Evolutionary conservation across 1,139 yeast genomes (phyloP).

Genomic region (Blastobotrys niveus): DNA sequence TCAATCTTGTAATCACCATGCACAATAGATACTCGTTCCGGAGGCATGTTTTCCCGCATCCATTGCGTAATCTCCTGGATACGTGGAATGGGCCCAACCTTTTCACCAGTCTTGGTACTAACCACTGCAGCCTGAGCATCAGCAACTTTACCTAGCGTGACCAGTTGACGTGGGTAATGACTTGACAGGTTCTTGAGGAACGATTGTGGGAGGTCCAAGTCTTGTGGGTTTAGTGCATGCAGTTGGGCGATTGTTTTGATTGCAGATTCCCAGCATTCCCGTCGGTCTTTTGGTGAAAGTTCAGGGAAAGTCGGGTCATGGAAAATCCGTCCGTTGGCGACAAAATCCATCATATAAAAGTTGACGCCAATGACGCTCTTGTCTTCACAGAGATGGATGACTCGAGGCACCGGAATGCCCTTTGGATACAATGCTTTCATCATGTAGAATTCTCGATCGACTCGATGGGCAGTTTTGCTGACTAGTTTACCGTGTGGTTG

Average conservation of each 20-base stretch:
- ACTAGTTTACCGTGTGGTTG: constrained; percentile 53
- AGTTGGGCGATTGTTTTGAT: constrained; percentile 37
- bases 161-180: constrained; percentile 52
- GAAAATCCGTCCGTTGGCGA: constrained; percentile 50
- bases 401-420: constrained; percentile 52
- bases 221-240: constrained; percentile 47
- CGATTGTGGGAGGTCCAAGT: constrained; percentile 38
- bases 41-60: constrained; percentile 47
- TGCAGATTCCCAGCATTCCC: constrained; percentile 46
- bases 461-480: constrained; percentile 55
- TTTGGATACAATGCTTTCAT: constrained; percentile 37
- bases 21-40: constrained; percentile 43
- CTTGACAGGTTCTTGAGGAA: constrained; percentile 42
- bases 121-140: constrained; percentile 38
- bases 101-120: constrained; percentile 27
- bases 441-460: constrained; percentile 54
- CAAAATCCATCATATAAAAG: constrained; percentile 53
- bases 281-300: constrained; percentile 28
- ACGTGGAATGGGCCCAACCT: constrained; percentile 48
- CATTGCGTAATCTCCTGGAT: constrained; percentile 43
- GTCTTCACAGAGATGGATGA: constrained; percentile 55
- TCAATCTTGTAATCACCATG: constrained; percentile 66
- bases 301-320: constrained; percentile 50
- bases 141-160: constrained; percentile 44
- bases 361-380: constrained; percentile 68